These are phyloP conservation scores for Wallacemonas collosoma DNA, from an alignment of 208 protist species.

Conservation along the genomic window DNA sequence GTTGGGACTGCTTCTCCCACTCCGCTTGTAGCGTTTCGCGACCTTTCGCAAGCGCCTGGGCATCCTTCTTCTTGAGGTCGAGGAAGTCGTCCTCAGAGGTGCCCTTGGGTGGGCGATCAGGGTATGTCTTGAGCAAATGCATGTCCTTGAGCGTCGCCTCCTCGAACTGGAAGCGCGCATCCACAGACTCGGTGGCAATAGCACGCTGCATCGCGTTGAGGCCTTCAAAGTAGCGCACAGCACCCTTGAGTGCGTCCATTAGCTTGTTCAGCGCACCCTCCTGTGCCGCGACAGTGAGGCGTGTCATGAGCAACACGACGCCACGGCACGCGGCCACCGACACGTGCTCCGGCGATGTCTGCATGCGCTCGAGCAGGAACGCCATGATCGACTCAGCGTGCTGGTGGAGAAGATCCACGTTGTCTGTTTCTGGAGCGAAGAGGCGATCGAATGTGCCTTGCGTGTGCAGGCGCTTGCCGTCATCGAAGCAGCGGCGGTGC, in stretches of 20 bases:
- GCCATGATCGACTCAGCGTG: slow-evolving; percentile 41
- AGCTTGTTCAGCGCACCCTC: slow-evolving; percentile 42
- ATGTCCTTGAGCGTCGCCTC: slow-evolving; percentile 52
- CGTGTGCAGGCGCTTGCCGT: slow-evolving; percentile 4
- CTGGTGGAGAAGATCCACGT: slow-evolving; percentile 45
- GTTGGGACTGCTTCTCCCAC: slow-evolving; percentile 52
- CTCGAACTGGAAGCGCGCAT: slow-evolving; percentile 62
- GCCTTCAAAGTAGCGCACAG: slow-evolving; percentile 55
- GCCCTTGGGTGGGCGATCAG: slow-evolving; percentile 81
- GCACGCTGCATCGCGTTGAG: slow-evolving; percentile 69
- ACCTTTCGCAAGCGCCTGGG: slow-evolving; percentile 70
- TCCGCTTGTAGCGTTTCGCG: slow-evolving; percentile 61
- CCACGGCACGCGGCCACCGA: slow-evolving; percentile 72
- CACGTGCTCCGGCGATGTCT: slow-evolving; percentile 34
- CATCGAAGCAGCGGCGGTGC: slow-evolving; percentile 13
- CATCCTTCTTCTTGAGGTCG: slow-evolving; percentile 81
- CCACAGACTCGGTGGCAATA: slow-evolving; percentile 58
- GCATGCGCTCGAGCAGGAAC: slow-evolving; percentile 39
- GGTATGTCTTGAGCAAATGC: slow-evolving; percentile 82
- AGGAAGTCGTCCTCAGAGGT: slow-evolving; percentile 82
- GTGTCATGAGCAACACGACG: slow-evolving; percentile 65
- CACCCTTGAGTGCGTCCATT: slow-evolving; percentile 33
- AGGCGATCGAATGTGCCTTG: slow-evolving; percentile 25
- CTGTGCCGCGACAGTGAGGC: slow-evolving; percentile 34
- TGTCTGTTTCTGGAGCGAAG: slow-evolving; percentile 27